Percentiles rank a stretch among this genome's conserved stretches.
phyloP scores from a whole-genome alignment of 2,329 filamentous ascomycete species.

The Cercospora citrullina region DNA sequence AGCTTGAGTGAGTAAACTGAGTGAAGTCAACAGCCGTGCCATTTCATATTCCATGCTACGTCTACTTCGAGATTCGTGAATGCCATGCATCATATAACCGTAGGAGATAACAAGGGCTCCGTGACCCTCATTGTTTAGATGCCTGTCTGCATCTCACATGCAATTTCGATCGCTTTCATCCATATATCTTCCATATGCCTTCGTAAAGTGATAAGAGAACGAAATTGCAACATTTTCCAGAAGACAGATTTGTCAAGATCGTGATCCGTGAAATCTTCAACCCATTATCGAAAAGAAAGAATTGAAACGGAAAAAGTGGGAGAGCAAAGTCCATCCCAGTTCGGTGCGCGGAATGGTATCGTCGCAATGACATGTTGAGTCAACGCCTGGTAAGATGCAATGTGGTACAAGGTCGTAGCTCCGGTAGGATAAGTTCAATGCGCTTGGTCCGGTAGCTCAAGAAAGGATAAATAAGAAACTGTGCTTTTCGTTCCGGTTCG shows the following conservation, averaged over 20 bases:
- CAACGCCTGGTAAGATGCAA: constrained; percentile 24
- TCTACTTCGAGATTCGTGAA: not conserved
- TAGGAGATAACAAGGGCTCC: not conserved
- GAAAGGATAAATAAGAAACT: constrained; percentile 20
- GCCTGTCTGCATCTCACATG: not conserved
- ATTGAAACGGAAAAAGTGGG: not conserved
- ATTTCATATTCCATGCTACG: constrained; percentile 5
- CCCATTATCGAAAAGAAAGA: not conserved
- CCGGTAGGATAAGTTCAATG: not conserved
- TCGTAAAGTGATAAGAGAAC: not conserved
- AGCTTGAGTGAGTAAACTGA: not conserved
- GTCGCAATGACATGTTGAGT: constrained; percentile 18
- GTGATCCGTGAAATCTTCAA: not conserved
- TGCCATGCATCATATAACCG: constrained; percentile 4
- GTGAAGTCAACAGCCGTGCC: constrained; percentile 2
- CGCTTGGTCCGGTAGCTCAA: constrained; percentile 11
- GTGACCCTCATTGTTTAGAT: not conserved
- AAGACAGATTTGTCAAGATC: not conserved
- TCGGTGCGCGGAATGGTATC: constrained; percentile 23
- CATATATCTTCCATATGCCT: not conserved
- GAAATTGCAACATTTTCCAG: not conserved
- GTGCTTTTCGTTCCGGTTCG: constrained; percentile 25
- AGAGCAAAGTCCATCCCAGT: constrained; percentile 12
- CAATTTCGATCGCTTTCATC: not conserved
- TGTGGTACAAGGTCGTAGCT: constrained; percentile 20